A percentile compares a stretch with the other conserved stretches of the same genome.
Conservation (phyloP, 257 asterid species). For the Sherardia arvensis region DNA sequence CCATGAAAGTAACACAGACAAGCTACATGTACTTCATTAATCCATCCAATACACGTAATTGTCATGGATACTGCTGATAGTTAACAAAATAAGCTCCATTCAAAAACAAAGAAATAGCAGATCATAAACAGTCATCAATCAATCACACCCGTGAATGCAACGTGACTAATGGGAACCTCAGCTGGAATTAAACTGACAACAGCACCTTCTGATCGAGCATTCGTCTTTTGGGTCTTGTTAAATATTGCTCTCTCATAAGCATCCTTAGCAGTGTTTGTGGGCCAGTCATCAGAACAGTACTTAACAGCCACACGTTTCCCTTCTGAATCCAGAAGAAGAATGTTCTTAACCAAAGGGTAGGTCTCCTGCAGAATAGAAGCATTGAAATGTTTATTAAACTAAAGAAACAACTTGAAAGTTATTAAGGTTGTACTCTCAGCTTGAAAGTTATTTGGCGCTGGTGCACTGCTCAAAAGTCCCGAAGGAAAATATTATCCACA, state of each 20-base stretch:
- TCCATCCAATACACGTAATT: not conserved
- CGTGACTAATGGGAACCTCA: not conserved
- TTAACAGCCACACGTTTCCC: slow-evolving; percentile 94
- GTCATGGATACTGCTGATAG: not conserved
- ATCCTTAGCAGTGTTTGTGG: slow-evolving; percentile 59
- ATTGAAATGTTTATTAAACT: slow-evolving; percentile 1
- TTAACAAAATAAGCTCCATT: not conserved
- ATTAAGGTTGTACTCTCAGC: too few relatives aligned
- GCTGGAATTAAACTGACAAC: not conserved
- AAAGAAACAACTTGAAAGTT: too few relatives aligned
- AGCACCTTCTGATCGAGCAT: slow-evolving; percentile 88
- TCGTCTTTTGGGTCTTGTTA: slow-evolving; percentile 77
- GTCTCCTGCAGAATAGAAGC: slow-evolving; percentile 43
- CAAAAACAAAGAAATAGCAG: too few relatives aligned
- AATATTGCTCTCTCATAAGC: slow-evolving; percentile 87
- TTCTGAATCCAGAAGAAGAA: slow-evolving; percentile 83
- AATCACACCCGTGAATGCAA: not conserved
- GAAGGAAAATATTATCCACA: too few relatives aligned
- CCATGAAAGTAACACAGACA: not conserved
- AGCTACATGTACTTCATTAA: not conserved
- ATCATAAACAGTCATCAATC: not conserved
- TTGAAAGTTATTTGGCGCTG: too few relatives aligned
- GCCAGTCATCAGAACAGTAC: slow-evolving; percentile 91
- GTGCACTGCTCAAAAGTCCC: too few relatives aligned
- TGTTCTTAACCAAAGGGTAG: slow-evolving; percentile 79